Conservation (phyloP, 2,329 filamentous ascomycete genomes). For the Colletotrichum sansevieriae region DNA sequence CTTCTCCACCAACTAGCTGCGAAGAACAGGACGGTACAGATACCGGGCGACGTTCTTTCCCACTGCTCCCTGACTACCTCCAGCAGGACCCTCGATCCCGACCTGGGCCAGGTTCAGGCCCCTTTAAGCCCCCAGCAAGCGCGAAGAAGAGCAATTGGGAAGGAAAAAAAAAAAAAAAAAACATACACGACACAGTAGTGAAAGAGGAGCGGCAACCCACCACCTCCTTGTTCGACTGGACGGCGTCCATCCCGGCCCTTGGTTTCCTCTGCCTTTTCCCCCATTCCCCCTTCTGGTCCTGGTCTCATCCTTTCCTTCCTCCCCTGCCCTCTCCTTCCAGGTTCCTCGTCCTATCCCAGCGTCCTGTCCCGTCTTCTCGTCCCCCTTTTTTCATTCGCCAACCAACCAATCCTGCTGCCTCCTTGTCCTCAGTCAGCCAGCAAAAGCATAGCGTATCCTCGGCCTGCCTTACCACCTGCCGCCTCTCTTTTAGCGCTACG, state of each 20-base stretch:
- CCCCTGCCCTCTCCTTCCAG: neutral
- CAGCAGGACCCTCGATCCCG: slow-evolving; percentile 19
- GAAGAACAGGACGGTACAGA: slow-evolving; percentile 3
- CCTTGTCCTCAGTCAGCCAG: slow-evolving; percentile 3
- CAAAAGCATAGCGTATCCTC: too few species aligned
- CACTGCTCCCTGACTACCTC: slow-evolving; percentile 12
- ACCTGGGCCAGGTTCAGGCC: slow-evolving; percentile 32
- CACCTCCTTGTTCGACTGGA: slow-evolving; percentile 16
- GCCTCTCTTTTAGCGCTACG: neutral
- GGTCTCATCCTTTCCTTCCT: slow-evolving; percentile 11
- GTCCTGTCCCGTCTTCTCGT: slow-evolving; percentile 12
- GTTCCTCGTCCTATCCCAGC: slow-evolving; percentile 17
- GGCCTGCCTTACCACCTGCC: too few species aligned
- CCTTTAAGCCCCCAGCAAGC: neutral
- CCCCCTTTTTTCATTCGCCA: slow-evolving; percentile 17
- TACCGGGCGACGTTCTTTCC: slow-evolving; percentile 12
- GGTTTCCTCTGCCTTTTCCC: neutral
- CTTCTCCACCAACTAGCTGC: slow-evolving; percentile 11
- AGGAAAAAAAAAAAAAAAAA: neutral
- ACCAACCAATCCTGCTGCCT: slow-evolving; percentile 22
- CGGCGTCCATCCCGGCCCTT: slow-evolving; percentile 30
- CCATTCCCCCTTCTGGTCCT: slow-evolving; percentile 11
- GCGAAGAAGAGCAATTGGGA: neutral
- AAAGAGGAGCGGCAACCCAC: slow-evolving; percentile 7
- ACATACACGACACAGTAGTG: too few species aligned